Evolutionary conservation across 2,329 filamentous ascomycete species (phyloP), one percentile per base, ranked within the genome.

Genomic region (Dryadomyces quercivorus): DNA sequence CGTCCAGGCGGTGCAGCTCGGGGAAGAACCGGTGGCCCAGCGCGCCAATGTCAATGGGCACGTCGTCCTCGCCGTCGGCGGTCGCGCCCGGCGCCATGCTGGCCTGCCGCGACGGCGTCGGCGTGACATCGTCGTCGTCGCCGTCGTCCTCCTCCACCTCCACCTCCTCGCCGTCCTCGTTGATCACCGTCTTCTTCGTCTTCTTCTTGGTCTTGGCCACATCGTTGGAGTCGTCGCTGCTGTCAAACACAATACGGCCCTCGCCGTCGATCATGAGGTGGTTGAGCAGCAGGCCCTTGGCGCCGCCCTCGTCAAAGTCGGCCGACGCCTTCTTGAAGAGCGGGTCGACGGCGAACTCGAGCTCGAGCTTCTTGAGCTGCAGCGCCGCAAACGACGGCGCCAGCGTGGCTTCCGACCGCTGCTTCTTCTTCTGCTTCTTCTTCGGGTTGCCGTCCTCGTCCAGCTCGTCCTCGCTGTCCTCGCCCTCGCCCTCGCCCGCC

Each of bases 281-380:
- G 65, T 98, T 98, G 36, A 98, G 77, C 20, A 98, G 76, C 45
- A 98, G 75, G 20, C 93, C 93, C 69, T 97, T 98, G 55, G 93
- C 93, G 55, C 93, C 93, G 20, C 93, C 93, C 71, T 98, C 93
- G 65, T 98, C 93, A 61, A 98, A 98, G 71, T 98, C 93, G 46
- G 93, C 93, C 6, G 92, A 95, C 0, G 92, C 92, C 66, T 98
- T 98, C 66, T 98, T 98, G 78, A 98, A 98, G n/a, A 98, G 72
- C 2, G 93, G 93, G 65, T 98, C 93, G 5, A 98, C 92, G 0
- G 91, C 84, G 61, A 98, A 96, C 64, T 98, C 93, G 47, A 97
- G 78, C 63, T 98, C 93, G 64, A 98, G 91, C 69, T 97, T 98
- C 71, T 98, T 98, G 62, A 97, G 76, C 66, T 95, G 89, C 54